Percentiles rank a stretch among this genome's conserved stretches.
phyloP scores from a whole-genome alignment of 352 stramenopile genomes.

The Globisporangium spiculum region DNA sequence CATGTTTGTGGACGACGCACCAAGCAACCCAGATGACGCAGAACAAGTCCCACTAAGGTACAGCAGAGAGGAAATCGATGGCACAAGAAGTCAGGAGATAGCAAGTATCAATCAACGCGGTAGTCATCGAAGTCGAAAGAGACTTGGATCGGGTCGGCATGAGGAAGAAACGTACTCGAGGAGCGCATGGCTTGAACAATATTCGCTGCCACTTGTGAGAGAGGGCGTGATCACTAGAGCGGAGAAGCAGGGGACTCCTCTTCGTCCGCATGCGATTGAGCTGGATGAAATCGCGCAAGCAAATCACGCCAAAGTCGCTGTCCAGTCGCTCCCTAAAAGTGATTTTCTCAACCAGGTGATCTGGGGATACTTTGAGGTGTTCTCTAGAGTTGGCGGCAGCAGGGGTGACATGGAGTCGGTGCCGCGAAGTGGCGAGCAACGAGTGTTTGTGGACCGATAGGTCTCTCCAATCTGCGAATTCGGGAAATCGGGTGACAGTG shows the following conservation, averaged over 20 bases:
- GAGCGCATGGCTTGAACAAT: too few species aligned
- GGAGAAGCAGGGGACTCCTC: background rate
- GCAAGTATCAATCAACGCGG: background rate
- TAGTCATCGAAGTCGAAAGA: background rate
- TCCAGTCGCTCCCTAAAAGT: background rate
- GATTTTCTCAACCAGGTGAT: background rate
- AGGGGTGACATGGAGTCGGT: background rate
- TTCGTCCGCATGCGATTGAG: background rate
- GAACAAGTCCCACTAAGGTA: background rate
- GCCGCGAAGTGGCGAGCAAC: constrained; percentile 2
- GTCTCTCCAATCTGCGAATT: constrained; percentile 12
- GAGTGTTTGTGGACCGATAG: background rate
- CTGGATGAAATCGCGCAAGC: background rate
- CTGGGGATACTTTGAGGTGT: constrained; percentile 6
- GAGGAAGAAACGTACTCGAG: background rate
- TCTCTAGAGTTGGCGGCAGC: background rate
- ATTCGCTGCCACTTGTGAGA: background rate
- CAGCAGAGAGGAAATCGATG: background rate
- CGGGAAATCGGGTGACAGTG: background rate
- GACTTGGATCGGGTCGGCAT: background rate
- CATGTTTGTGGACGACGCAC: constrained; percentile 20
- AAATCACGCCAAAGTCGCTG: background rate
- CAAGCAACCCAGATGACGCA: background rate
- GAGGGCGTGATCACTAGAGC: background rate
- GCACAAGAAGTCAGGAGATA: background rate